These are phyloP conservation scores for Coniochaeta sp. DNA, from an alignment of 2,329 filamentous ascomycete genomes.

Conservation along the genomic window DNA sequence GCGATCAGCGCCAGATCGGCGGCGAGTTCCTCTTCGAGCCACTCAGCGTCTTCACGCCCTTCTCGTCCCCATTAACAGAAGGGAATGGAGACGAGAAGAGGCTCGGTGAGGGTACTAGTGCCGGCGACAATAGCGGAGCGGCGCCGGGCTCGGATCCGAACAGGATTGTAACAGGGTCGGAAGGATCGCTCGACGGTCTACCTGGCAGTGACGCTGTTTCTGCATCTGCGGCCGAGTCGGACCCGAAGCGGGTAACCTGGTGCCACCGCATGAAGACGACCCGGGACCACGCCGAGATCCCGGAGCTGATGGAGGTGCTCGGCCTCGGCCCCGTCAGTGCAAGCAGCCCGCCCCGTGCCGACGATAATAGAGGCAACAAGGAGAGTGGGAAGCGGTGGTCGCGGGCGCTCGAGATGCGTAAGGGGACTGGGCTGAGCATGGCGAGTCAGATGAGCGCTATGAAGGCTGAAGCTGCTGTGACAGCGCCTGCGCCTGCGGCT, in stretches of 20 bases:
- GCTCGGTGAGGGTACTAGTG: not conserved
- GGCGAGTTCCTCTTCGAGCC: conserved; percentile 75
- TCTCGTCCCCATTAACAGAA: conserved; percentile 11
- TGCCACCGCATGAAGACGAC: conserved; percentile 77
- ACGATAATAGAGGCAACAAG: conserved; percentile 14
- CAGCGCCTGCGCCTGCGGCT: not conserved
- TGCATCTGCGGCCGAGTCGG: conserved; percentile 15
- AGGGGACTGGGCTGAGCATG: conserved; percentile 47
- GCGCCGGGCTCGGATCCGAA: not conserved
- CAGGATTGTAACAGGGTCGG: not conserved
- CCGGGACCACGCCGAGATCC: conserved; percentile 67
- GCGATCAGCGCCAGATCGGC: conserved; percentile 62
- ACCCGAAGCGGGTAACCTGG: conserved; percentile 61
- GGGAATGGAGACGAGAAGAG: not conserved
- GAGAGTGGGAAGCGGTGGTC: conserved; percentile 35
- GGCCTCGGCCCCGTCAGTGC: conserved; percentile 40
- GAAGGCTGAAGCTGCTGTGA: conserved; percentile 19
- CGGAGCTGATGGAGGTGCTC: conserved; percentile 56
- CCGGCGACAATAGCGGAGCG: not conserved
- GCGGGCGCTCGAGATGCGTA: conserved; percentile 38
- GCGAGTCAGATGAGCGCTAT: conserved; percentile 39
- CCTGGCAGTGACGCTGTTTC: conserved; percentile 8
- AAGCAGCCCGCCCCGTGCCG: not conserved
- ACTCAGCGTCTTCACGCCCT: conserved; percentile 32
- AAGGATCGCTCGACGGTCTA: conserved; percentile 11